phyloP scores from a whole-genome alignment of 345 rosid genomes.

The Eucalyptus pumila region DNA sequence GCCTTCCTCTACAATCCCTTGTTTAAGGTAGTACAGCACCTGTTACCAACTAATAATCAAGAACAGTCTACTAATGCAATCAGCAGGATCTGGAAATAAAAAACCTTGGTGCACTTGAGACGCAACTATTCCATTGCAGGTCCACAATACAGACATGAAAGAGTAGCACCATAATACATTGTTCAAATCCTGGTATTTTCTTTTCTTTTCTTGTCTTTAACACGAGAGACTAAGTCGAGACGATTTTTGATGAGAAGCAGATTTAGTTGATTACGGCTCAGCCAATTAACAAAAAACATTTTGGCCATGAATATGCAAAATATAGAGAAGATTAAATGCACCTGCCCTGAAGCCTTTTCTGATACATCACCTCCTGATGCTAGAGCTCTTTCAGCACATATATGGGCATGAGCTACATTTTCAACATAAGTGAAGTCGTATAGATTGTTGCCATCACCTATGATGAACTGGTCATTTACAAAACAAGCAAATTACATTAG shows the following conservation, averaged over 20 bases:
- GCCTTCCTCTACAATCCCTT: neutral
- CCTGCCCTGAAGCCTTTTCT: conserved; percentile 87
- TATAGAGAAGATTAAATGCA: conserved; percentile 5
- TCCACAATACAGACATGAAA: neutral
- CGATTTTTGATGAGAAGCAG: neutral
- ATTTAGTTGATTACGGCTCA: neutral
- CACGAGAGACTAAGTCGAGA: neutral
- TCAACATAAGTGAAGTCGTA: conserved; percentile 86
- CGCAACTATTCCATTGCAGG: neutral
- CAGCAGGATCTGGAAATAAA: neutral
- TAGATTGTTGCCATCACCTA: conserved; percentile 78
- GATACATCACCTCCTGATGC: conserved; percentile 66
- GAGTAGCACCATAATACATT: neutral
- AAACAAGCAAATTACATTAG: neutral
- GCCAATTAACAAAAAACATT: neutral
- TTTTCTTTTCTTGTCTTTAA: neutral
- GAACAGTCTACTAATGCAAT: neutral
- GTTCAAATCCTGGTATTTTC: neutral
- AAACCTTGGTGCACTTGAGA: neutral
- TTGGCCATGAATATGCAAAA: neutral
- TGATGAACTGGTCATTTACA: conserved; percentile 43
- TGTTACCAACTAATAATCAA: neutral
- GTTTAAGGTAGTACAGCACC: neutral
- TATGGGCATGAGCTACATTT: conserved; percentile 92
- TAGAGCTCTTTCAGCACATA: conserved; percentile 91